phyloP scores from a whole-genome alignment of 1,139 yeast genomes.

The Geotrichum klebahnii region DNA sequence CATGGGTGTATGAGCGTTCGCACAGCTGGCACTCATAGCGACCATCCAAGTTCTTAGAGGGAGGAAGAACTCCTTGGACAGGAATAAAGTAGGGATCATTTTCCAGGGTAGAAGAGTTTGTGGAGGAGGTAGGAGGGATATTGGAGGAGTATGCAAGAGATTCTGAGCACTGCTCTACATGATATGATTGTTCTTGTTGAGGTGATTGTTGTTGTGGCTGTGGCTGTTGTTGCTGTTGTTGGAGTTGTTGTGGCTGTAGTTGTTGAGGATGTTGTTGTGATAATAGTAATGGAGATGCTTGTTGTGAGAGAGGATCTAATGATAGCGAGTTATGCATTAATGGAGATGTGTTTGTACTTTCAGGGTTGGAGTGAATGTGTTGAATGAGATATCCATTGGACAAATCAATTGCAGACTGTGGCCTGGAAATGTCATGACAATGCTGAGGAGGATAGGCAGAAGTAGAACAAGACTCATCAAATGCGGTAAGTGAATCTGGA shows the following conservation, averaged over 20 bases:
- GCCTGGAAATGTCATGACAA: constrained; percentile 1
- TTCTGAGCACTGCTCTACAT: constrained; percentile 6
- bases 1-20: constrained; percentile 33
- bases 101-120: neutral
- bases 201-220: neutral
- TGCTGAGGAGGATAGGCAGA: neutral
- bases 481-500: neutral
- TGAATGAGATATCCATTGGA: constrained; percentile 1
- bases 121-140: neutral
- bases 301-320: constrained; percentile 4
- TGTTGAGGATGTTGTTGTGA: constrained; percentile 2
- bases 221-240: neutral
- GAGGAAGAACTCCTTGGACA: constrained; percentile 18
- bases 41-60: constrained; percentile 29
- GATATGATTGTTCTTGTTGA: constrained; percentile 3
- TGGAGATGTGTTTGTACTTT: constrained; percentile 8
- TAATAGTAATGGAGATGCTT: constrained; percentile 7
- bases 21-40: constrained; percentile 34
- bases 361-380: constrained; percentile 3
- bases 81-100: constrained; percentile 19
- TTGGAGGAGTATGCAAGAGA: constrained; percentile 1
- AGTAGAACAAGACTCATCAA: too few species aligned
- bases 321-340: constrained; percentile 1
- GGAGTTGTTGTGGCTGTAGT: neutral
- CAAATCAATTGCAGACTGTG: neutral